These are phyloP conservation scores for Acacia pycnantha DNA, from an alignment of 331 rosid genomes.

Conservation along the genomic window DNA sequence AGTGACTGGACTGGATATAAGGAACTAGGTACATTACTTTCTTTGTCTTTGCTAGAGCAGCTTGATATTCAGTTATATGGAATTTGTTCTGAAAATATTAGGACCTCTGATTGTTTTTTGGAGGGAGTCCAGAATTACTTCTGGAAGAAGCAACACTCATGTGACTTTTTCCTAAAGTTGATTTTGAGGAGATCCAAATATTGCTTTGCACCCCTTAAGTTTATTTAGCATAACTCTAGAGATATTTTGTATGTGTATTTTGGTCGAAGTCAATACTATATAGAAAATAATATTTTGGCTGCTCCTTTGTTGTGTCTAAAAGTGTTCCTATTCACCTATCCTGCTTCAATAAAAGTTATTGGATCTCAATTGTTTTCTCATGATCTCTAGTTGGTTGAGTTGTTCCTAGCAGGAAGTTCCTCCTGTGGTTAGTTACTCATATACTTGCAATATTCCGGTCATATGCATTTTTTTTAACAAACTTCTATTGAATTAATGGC, in stretches of 20 bases:
- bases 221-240: not conserved
- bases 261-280: not conserved
- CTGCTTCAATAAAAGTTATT: not conserved
- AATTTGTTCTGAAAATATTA: not conserved
- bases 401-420: not conserved
- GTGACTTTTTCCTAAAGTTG: not conserved
- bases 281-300: not conserved
- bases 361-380: not conserved
- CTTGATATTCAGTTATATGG: conserved; percentile 11
- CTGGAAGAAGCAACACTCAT: not conserved
- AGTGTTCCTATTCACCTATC: not conserved
- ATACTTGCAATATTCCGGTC: not conserved
- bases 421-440: not conserved
- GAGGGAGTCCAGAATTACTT: not conserved
- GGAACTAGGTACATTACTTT: conserved; percentile 83
- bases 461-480: not conserved
- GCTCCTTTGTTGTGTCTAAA: not conserved
- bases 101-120: not conserved
- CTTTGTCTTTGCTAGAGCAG: conserved; percentile 18
- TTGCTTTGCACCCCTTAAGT: not conserved
- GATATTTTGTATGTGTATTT: not conserved
- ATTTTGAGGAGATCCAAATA: not conserved
- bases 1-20: conserved; percentile 99
- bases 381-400: not conserved
- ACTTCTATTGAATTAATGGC: conserved; percentile 11